phyloP scores from a whole-genome alignment of 192 early-diverging fungal genomes.

The Podila epigama region DNA sequence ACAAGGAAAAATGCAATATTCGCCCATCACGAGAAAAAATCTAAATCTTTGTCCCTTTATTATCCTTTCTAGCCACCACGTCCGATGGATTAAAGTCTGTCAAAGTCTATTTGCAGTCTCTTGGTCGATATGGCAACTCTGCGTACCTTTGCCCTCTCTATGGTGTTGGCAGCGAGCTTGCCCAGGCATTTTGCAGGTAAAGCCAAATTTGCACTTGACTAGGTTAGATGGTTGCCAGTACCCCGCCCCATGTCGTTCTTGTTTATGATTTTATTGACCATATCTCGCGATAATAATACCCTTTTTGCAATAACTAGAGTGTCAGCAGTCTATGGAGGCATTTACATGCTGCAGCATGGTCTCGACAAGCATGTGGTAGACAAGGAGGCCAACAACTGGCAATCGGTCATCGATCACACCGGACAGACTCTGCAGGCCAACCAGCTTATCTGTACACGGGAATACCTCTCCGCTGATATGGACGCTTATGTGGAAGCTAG shows the following conservation, averaged over 20 bases:
- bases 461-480: conserved; percentile 58
- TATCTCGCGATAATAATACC: too few species aligned
- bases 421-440: conserved; percentile 53
- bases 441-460: conserved; percentile 59
- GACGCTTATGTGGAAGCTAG: conserved; percentile 27
- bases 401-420: conserved; percentile 48
- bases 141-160: conserved; percentile 86
- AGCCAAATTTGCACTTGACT: background rate
- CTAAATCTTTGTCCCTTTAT: background rate
- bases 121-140: conserved; percentile 87
- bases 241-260: too few species aligned
- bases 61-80: conserved; percentile 51
- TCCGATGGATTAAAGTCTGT: conserved; percentile 72
- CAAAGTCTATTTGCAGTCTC: conserved; percentile 71
- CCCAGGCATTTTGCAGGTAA: conserved; percentile 89
- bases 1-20: too few species aligned
- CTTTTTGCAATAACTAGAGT: too few species aligned
- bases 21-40: background rate
- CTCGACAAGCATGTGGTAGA: conserved; percentile 53
- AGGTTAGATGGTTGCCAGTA: too few species aligned
- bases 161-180: conserved; percentile 88
- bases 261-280: too few species aligned
- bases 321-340: conserved; percentile 91
- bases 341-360: conserved; percentile 78
- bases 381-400: conserved; percentile 47